Base-by-base conservation (phyloP, 495 filamentous ascomycete species). In the Cenococcum geophilum region DNA sequence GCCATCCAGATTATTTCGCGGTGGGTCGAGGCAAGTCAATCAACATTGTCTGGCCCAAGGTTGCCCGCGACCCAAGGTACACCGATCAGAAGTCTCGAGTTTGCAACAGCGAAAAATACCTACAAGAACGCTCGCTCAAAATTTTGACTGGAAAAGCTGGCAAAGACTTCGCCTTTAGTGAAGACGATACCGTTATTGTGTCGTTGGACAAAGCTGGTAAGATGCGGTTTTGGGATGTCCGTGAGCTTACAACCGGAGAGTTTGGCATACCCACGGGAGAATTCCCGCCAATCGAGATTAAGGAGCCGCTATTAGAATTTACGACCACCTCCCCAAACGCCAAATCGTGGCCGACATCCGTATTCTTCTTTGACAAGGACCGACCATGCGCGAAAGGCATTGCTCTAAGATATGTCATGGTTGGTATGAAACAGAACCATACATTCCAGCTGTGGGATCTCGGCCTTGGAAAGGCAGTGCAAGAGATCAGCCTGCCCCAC, bases 381-480 rank as follows among this genome's bases (percentile, higher is more conserved):
- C 86, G 91, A 18, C 89, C 93, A 27, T 96, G 92, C 72, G 81
- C 84, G 72, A 93, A 89, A 74, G 87, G 87, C 35, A 85, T 86
- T 70, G 91, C 95, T 18, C 76, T 95, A 60, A 82, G 95, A 61
- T 99, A 97, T 76, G 84, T 97, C 74, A 82, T 99, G 60, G 92
- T 99, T 54, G 95, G 95, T 61, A 88, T 97, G 80, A 97, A 97
- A 77, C 95, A 97, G 73, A 99, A 99, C 73, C 95, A 99, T 76
- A 93, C 91, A 52, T 85, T 99, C 61, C 95, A 99, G 77, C 82
- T 99, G 59, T 99, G 95, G 95, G 95, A 99, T 81, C 88, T 99
- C 73, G 89, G 88, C 58, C 84, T 99, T 5, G 85, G 85, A 58
- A 96, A 95, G 76, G 87, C 92, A 32, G 93, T 99, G 52, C 91